phyloP scores from a whole-genome alignment of 768 basidiomycete species.

The Suillus decipiens region DNA sequence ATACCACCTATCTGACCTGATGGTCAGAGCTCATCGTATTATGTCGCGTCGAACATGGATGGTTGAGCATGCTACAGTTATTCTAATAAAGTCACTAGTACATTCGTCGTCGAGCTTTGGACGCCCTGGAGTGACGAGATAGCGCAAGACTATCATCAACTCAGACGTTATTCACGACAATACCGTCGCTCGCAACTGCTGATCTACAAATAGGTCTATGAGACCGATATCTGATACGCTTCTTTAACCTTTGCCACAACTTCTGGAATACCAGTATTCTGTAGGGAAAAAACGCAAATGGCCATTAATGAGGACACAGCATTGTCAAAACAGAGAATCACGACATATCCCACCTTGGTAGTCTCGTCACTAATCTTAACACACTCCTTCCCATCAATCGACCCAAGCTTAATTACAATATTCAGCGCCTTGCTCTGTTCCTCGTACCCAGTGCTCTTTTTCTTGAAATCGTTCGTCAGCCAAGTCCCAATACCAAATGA shows the following conservation, averaged over 20 bases:
- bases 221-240: neutral
- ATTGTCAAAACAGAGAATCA: neutral
- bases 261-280: constrained; percentile 69
- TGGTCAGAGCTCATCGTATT: constrained; percentile 42
- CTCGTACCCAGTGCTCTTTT: constrained; percentile 40
- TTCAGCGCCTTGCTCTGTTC: constrained; percentile 82
- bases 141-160: constrained; percentile 12
- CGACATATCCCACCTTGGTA: constrained; percentile 58
- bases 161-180: constrained; percentile 48
- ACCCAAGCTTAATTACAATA: constrained; percentile 91
- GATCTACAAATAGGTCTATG: neutral
- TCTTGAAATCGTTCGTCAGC: constrained; percentile 85
- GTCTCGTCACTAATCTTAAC: constrained; percentile 95
- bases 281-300: neutral
- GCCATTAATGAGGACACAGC: neutral
- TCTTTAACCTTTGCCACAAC: constrained; percentile 34
- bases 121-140: neutral
- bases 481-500: constrained; percentile 94
- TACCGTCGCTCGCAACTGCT: neutral
- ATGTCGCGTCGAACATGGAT: neutral
- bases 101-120: neutral
- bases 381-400: constrained; percentile 72
- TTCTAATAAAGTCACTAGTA: neutral
- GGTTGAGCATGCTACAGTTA: neutral
- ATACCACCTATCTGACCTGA: constrained; percentile 53